These are phyloP conservation scores for Pyricularia sp. DNA, from an alignment of 2,329 filamentous ascomycete species.

Conservation along the genomic window DNA sequence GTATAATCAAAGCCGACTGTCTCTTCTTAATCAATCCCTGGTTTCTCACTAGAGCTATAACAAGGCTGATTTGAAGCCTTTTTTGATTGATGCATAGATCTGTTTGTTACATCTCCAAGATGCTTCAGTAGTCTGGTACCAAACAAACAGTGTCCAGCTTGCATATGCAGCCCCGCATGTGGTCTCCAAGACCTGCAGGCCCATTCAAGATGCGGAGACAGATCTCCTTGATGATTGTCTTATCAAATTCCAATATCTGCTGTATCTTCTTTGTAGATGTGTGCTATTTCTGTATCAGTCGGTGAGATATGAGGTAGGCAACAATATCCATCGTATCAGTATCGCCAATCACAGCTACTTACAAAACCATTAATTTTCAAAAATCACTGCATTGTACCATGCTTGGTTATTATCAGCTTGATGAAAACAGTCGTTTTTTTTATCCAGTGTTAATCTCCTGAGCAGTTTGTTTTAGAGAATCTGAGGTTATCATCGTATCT, in stretches of 20 bases:
- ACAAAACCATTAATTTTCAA: neutral
- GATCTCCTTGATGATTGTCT: neutral
- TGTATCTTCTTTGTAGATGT: neutral
- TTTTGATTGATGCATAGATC: neutral
- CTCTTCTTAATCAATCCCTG: neutral
- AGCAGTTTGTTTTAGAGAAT: neutral
- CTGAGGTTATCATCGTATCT: neutral
- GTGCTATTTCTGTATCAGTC: neutral
- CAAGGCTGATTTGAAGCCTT: neutral
- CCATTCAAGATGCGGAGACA: neutral
- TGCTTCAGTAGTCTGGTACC: neutral
- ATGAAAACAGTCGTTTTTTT: too few species aligned
- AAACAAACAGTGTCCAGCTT: too few species aligned
- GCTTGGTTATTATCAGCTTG: neutral
- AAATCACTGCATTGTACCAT: neutral
- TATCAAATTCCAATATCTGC: neutral
- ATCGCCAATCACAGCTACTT: neutral
- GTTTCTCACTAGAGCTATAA: neutral
- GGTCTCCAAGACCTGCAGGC: neutral
- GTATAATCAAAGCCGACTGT: neutral
- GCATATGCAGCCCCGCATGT: neutral
- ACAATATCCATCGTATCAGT: neutral
- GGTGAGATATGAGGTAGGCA: neutral
- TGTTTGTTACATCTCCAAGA: neutral
- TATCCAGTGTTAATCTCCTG: too few species aligned